Evolutionary conservation across 192 early-diverging fungal species (phyloP).

Genomic region (Coemansia sp.): DNA sequence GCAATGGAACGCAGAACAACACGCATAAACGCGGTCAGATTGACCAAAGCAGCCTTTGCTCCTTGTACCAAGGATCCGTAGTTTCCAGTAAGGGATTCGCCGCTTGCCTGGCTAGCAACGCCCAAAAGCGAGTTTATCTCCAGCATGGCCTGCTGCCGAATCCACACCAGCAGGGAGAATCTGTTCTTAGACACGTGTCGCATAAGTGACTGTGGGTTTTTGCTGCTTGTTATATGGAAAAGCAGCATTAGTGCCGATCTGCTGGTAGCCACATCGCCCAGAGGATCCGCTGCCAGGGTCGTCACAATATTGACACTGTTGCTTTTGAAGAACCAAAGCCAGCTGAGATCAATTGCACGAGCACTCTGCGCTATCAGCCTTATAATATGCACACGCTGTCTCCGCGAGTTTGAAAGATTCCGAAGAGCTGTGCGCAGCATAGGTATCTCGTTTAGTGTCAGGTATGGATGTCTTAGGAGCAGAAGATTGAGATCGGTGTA

Average conservation of each 20-base stretch:
- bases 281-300: conserved; percentile 28
- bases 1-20: conserved; percentile 26
- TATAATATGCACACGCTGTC: conserved; percentile 32
- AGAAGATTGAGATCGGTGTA: conserved; percentile 31
- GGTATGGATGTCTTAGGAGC: conserved; percentile 29
- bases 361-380: conserved; percentile 39
- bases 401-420: conserved; percentile 5
- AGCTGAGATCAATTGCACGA: conserved; percentile 24
- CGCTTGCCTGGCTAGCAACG: neutral
- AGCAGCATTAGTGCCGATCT: conserved; percentile 29
- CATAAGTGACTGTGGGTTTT: conserved; percentile 26
- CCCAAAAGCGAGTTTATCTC: conserved; percentile 29
- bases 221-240: conserved; percentile 33
- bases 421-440: conserved; percentile 26
- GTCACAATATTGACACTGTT: conserved; percentile 27
- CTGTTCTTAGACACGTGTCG: conserved; percentile 34
- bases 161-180: conserved; percentile 43
- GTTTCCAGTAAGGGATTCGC: neutral
- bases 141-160: conserved; percentile 33
- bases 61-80: neutral
- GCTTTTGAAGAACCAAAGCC: conserved; percentile 18
- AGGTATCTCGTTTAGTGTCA: conserved; percentile 33
- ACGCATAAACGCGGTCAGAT: conserved; percentile 37
- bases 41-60: conserved; percentile 20
- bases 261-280: conserved; percentile 43